phyloP scores from a whole-genome alignment of 2,329 filamentous ascomycete genomes.

The Atkinsonella hypoxylon region DNA sequence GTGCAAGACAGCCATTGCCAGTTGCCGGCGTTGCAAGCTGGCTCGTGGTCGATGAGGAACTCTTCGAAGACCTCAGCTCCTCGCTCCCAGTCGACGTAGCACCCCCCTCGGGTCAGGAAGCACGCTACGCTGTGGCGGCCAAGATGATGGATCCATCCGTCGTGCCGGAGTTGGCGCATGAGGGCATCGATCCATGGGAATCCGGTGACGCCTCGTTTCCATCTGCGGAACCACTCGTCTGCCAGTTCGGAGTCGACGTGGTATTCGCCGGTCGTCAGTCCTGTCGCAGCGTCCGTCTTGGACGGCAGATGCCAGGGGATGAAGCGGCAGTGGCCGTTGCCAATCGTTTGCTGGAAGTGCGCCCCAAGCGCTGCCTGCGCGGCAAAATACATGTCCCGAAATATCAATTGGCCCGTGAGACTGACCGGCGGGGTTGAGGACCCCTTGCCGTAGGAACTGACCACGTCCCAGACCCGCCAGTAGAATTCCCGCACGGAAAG shows the following conservation, averaged over 20 bases:
- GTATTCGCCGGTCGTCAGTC: slow-evolving; percentile 46
- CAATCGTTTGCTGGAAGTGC: slow-evolving; percentile 50
- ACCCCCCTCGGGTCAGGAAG: slow-evolving; percentile 69
- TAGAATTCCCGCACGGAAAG: slow-evolving; percentile 62
- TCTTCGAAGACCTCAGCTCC: slow-evolving; percentile 71
- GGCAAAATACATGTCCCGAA: slow-evolving; percentile 76
- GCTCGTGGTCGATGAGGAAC: slow-evolving; percentile 62
- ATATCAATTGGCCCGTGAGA: slow-evolving; percentile 60
- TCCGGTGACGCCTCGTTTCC: slow-evolving; percentile 57
- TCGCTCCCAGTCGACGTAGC: slow-evolving; percentile 69
- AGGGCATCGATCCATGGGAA: slow-evolving; percentile 74
- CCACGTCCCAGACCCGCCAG: slow-evolving; percentile 54
- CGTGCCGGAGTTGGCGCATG: slow-evolving; percentile 59
- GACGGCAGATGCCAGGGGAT: slow-evolving; percentile 68
- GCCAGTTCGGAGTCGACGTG: slow-evolving; percentile 50
- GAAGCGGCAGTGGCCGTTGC: slow-evolving; percentile 58
- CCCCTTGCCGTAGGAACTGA: slow-evolving; percentile 41
- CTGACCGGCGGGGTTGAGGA: slow-evolving; percentile 55
- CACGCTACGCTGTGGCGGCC: slow-evolving; percentile 69
- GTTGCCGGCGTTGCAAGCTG: slow-evolving; percentile 61
- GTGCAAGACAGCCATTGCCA: slow-evolving; percentile 71
- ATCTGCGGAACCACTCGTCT: slow-evolving; percentile 55
- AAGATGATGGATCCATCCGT: slow-evolving; percentile 73
- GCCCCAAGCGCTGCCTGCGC: slow-evolving; percentile 58
- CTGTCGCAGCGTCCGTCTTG: slow-evolving; percentile 32